phyloP scores from a whole-genome alignment of 257 asterid species.

The Solanum rostratum region DNA sequence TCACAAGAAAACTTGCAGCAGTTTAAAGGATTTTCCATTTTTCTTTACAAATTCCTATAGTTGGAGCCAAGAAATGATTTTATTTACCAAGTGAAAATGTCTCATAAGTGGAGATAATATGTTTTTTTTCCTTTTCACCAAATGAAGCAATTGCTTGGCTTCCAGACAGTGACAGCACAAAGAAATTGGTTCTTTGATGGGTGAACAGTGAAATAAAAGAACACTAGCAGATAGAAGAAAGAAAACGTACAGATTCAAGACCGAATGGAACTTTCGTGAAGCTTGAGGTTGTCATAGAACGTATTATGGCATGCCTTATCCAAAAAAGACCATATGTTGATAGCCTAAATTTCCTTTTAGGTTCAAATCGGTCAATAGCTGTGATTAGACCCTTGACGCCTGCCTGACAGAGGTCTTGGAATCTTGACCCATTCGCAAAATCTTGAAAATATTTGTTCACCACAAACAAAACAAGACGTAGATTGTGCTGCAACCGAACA shows the following conservation, averaged over 20 bases:
- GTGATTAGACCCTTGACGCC: constrained; percentile 96
- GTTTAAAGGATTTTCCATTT: not conserved
- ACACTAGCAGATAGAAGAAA: not conserved
- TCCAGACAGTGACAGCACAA: not conserved
- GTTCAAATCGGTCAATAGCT: constrained; percentile 88
- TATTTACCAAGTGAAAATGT: not conserved
- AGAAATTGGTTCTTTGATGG: not conserved
- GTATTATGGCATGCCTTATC: constrained; percentile 85
- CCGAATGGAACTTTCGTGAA: constrained; percentile 91
- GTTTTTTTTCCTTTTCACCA: not conserved
- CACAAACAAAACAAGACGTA: constrained; percentile 81
- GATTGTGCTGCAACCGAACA: constrained; percentile 69
- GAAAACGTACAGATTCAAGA: constrained; percentile 72
- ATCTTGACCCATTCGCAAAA: constrained; percentile 55
- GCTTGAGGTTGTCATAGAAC: constrained; percentile 86
- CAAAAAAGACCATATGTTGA: constrained; percentile 89
- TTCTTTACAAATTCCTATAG: not conserved
- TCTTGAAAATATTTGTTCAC: constrained; percentile 91
- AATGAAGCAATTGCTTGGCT: not conserved
- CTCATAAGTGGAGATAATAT: not conserved
- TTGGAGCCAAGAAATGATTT: not conserved
- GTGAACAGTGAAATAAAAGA: not conserved
- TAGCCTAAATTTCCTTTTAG: constrained; percentile 53
- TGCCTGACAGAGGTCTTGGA: constrained; percentile 89
- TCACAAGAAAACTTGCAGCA: not conserved